Evolutionary conservation across 768 basidiomycete genomes (phyloP), one percentile per base, ranked within the genome.

Genomic region (Hortiboletus flavorubellus): DNA sequence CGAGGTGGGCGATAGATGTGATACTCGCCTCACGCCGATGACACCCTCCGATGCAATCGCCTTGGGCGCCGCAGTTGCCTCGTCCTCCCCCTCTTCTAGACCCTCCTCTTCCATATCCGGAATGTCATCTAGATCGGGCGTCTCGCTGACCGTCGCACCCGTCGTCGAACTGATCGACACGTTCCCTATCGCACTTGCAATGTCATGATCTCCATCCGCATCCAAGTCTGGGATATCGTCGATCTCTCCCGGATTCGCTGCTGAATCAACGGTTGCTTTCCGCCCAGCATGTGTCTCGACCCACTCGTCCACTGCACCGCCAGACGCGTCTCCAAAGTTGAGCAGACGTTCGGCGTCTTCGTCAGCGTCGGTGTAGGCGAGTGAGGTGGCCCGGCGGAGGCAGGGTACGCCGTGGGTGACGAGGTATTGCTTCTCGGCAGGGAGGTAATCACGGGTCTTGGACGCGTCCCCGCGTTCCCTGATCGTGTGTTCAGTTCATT

Each of bases 91-190:
- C 63, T 89, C 95, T 61, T 88, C 87, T 37, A 95, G 78, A 59
- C 84, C 83, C n/a, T 93, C 94, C 65, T 94, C 93, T 70, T 97
- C 94, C 93, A 99, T 97, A 75, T 98, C 97, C 5, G 97, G 97
- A 52, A 98, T 98, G 72, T 98, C 94, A 68, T 96, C 94, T 63
- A 98, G 78, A 77, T 98, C 87, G 29, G 93, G 93, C n/a, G 88
- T 92, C 58, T 86, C 87, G 23, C 70, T 70, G 30, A 59, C 64
- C 42, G 68, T 70, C 26, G 66, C 71, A 3, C 66, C 72, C 11
- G 73, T 35, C 23, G 73, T 72, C 41, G 69, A 65, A 43, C 55
- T 64, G n/a, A 85, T 62, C 15, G 78, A 78, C 57, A 86, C 53
- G 26, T 69, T 73, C 16, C 75, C 74, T 35, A 85, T 72, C 2